Base-by-base conservation (phyloP, 306 rosid genomes). In the Prunus mongolica region DNA sequence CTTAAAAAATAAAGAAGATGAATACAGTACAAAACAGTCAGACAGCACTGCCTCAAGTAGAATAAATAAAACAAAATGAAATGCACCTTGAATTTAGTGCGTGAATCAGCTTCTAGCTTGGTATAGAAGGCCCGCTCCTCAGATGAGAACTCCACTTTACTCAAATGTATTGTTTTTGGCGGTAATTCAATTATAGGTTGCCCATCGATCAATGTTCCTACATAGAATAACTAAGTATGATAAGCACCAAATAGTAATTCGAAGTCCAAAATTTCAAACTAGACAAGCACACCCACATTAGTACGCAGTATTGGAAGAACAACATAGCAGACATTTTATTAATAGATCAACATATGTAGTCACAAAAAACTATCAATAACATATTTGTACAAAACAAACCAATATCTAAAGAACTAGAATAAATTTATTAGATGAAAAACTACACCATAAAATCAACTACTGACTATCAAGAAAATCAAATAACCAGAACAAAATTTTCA, bases 51-150 rank as follows among this genome's bases (percentile, higher is more conserved):
- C 50, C 67, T 75, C 18, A 14, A 50, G 49, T 11, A 14, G 14
- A 61, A 72, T n/a, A 77, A 75, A 61, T 55, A 19, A 66, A 61
- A 44, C 44, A 61, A 38, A 80, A 81, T 16, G 28, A 49, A 61
- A 74, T 25, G 81, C 82, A 95, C 99, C 99, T 92, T 92, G 86
- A 95, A 95, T 74, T 82, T 95, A 77, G 86, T 45, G 6, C 96
- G 98, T 73, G 99, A 89, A 82, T 92, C 99, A 2, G 97, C 87
- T 89, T 95, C 99, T 84, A 95, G 88, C 78, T 89, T 91, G 64
- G 81, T 86, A 88, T 95, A 95, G 89, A 95, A 95, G 71, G 90
- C 93, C 57, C 99, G 93, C 86, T 95, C 99, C 85, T 89, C 97
- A 56, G 57, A 15, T 27, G 99, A 86, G 88, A 95, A 95, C 74